These are phyloP conservation scores for Asterochloris erici DNA, from an alignment of 139 green algal genomes.

Conservation along the genomic window DNA sequence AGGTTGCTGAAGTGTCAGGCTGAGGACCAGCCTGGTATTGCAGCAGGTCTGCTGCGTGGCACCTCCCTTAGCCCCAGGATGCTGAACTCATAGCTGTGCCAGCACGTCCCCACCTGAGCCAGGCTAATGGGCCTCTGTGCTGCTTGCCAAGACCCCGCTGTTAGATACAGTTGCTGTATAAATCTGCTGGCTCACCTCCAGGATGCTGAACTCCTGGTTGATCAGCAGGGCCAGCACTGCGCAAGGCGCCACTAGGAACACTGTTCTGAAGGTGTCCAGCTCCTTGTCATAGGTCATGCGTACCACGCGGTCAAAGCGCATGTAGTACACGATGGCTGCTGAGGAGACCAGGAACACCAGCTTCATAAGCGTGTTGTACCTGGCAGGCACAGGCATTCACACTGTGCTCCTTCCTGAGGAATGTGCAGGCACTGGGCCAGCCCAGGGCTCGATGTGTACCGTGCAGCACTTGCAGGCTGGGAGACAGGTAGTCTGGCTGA, in stretches of 20 bases:
- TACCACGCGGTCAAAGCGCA: slow-evolving; percentile 86
- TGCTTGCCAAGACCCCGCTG: too few relatives aligned
- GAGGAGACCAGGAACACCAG: slow-evolving; percentile 87
- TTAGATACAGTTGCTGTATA: background rate
- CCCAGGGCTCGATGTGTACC: background rate
- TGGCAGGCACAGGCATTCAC: slow-evolving; percentile 28
- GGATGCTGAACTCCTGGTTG: slow-evolving; percentile 67
- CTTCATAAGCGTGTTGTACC: slow-evolving; percentile 99
- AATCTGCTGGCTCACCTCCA: slow-evolving; percentile 60
- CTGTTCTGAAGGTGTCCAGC: slow-evolving; percentile 91
- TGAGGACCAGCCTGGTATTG: too few relatives aligned
- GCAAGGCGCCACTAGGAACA: slow-evolving; percentile 82
- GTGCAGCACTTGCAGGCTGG: background rate
- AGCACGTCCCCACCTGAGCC: too few relatives aligned
- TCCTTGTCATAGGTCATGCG: slow-evolving; percentile 93
- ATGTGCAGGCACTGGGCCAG: background rate
- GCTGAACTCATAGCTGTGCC: too few relatives aligned
- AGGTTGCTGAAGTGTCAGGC: too few relatives aligned
- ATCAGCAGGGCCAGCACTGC: slow-evolving; percentile 76
- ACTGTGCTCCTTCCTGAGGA: background rate
- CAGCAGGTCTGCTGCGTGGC: too few relatives aligned
- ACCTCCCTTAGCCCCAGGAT: too few relatives aligned
- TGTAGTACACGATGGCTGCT: slow-evolving; percentile 89
- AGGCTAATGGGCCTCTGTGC: too few relatives aligned
- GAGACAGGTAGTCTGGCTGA: background rate